These are phyloP conservation scores for Penstemon barbatus DNA, from an alignment of 257 asterid species.

Conservation along the genomic window DNA sequence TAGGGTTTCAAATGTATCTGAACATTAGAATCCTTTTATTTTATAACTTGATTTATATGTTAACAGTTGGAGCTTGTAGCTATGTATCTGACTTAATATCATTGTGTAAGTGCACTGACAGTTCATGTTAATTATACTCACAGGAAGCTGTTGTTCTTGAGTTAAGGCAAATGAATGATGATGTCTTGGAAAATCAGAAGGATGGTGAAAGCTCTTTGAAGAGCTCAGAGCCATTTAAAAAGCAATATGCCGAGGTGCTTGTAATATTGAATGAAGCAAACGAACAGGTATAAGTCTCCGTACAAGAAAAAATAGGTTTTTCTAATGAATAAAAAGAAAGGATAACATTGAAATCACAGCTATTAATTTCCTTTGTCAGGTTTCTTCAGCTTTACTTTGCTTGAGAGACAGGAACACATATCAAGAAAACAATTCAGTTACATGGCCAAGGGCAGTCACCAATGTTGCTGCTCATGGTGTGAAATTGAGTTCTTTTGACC, in stretches of 20 bases:
- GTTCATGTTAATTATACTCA: conserved; percentile 27
- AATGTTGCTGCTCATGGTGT: conserved; percentile 40
- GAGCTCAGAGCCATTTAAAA: conserved; percentile 72
- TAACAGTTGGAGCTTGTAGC: conserved; percentile 20
- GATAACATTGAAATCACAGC: conserved; percentile 7
- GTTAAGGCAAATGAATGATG: conserved; percentile 81
- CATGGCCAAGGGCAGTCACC: conserved; percentile 47
- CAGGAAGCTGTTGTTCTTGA: conserved; percentile 86
- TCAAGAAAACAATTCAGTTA: conserved; percentile 51
- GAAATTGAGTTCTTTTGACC: conserved; percentile 25
- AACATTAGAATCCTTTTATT: conserved; percentile 8
- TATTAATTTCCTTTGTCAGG: conserved; percentile 47
- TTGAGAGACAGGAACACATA: conserved; percentile 79
- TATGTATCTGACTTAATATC: neutral
- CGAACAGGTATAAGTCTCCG: conserved; percentile 56
- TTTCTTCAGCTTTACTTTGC: conserved; percentile 56
- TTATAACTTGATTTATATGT: neutral
- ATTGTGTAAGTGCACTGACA: conserved; percentile 27
- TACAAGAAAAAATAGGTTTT: neutral
- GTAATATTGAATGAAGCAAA: conserved; percentile 69
- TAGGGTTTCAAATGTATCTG: neutral
- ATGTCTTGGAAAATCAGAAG: conserved; percentile 55
- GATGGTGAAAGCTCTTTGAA: conserved; percentile 51
- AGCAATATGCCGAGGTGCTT: conserved; percentile 82
- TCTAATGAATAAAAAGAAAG: too few relatives aligned